These are phyloP conservation scores for Cladosporium sphaerospermum DNA, from an alignment of 2,329 filamentous ascomycete species.

Conservation along the genomic window DNA sequence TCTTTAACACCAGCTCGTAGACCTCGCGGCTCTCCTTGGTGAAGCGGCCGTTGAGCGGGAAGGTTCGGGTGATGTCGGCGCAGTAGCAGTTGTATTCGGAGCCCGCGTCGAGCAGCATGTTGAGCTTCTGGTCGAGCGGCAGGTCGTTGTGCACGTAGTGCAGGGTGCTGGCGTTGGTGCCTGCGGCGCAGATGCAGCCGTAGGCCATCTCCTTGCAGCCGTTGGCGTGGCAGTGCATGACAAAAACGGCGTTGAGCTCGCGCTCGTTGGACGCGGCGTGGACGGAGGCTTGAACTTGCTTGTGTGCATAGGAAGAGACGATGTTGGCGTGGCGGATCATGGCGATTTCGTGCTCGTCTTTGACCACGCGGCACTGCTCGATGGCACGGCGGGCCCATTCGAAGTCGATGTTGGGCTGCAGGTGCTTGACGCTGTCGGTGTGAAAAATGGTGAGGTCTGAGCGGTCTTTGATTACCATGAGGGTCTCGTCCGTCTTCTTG, in stretches of 20 bases:
- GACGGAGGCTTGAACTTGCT: conserved; percentile 60
- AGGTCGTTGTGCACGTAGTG: conserved; percentile 81
- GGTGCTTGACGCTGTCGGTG: conserved; percentile 60
- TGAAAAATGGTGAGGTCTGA: conserved; percentile 40
- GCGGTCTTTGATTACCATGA: conserved; percentile 75
- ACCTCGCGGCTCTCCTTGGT: conserved; percentile 59
- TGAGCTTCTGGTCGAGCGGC: conserved; percentile 62
- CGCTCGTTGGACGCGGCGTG: conserved; percentile 66
- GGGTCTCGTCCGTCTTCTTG: conserved; percentile 37
- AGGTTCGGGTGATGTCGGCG: conserved; percentile 71
- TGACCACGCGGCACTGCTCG: conserved; percentile 73
- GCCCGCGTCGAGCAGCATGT: conserved; percentile 79
- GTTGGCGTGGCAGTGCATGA: conserved; percentile 67
- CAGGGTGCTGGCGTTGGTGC: conserved; percentile 72
- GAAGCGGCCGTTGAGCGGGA: conserved; percentile 69
- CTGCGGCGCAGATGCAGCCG: conserved; percentile 75
- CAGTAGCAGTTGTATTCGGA: conserved; percentile 47
- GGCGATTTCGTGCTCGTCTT: conserved; percentile 76
- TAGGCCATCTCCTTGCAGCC: conserved; percentile 82
- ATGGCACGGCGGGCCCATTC: conserved; percentile 57
- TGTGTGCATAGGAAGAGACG: conserved; percentile 73
- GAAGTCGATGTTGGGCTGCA: conserved; percentile 60
- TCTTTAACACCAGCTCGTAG: conserved; percentile 63
- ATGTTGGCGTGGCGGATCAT: conserved; percentile 76
- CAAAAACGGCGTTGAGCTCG: conserved; percentile 75